These are phyloP conservation scores for Pseudomonodictys pantanalensis DNA, from an alignment of 495 filamentous ascomycete genomes.

Conservation along the genomic window DNA sequence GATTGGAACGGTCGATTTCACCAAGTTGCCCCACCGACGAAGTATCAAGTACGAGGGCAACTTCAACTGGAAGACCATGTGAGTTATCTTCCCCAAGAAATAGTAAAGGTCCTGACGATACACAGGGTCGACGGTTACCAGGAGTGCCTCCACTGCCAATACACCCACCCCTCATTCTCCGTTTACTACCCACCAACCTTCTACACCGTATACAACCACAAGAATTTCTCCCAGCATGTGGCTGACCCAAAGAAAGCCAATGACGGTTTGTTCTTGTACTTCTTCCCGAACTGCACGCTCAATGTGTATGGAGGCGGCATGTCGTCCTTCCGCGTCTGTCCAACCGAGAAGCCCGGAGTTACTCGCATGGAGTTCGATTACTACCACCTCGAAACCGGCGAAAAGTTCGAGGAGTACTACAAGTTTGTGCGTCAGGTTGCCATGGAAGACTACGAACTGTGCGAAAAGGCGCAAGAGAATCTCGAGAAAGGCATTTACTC, in stretches of 20 bases:
- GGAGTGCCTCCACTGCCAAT: constrained; percentile 63
- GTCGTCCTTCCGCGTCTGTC: constrained; percentile 59
- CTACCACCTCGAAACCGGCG: constrained; percentile 52
- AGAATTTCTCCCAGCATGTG: constrained; percentile 59
- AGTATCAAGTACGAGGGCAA: constrained; percentile 57
- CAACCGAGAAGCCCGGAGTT: constrained; percentile 51
- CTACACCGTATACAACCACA: constrained; percentile 56
- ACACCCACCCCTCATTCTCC: constrained; percentile 61
- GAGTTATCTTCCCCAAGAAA: constrained; percentile 3
- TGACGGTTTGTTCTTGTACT: constrained; percentile 58
- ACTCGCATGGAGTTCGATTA: constrained; percentile 65
- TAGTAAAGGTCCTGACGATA: not conserved
- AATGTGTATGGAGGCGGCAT: constrained; percentile 62
- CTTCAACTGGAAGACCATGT: constrained; percentile 68
- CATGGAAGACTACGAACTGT: constrained; percentile 59
- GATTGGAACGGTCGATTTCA: constrained; percentile 55
- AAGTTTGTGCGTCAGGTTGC: constrained; percentile 61
- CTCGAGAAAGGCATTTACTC: constrained; percentile 55
- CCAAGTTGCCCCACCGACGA: constrained; percentile 53
- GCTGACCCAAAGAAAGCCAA: constrained; percentile 55
- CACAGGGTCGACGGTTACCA: constrained; percentile 57
- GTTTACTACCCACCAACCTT: constrained; percentile 58
- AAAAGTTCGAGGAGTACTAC: constrained; percentile 59
- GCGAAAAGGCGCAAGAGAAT: constrained; percentile 58
- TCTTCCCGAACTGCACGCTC: constrained; percentile 61